Evolutionary conservation across 805 yeast species (phyloP).

Genomic region (Schizosaccharomyces cryophilus): DNA sequence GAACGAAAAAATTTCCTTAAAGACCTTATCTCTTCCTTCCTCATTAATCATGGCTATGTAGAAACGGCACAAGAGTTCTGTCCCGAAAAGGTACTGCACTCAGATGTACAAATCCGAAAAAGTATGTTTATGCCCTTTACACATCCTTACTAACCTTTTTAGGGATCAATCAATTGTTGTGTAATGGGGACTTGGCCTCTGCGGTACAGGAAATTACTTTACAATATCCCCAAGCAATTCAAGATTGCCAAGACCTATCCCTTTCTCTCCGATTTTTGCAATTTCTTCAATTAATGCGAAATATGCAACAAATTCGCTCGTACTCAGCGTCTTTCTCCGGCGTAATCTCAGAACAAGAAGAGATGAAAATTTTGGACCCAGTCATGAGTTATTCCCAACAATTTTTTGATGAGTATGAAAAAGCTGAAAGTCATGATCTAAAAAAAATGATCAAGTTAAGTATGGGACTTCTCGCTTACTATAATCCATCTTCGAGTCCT

Average conservation of each 20-base stretch:
- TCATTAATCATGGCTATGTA: constrained; percentile 33
- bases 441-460: not conserved
- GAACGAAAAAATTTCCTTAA: not conserved
- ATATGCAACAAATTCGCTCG: not conserved
- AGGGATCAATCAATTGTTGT: not conserved
- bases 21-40: constrained; percentile 21
- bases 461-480: not conserved
- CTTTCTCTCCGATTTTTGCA: not conserved
- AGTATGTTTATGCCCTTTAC: not conserved
- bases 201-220: not conserved
- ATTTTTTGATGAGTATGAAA: not conserved
- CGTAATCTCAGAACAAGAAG: not conserved
- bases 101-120: not conserved
- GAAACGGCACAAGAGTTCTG: constrained; percentile 28
- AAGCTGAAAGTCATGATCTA: not conserved
- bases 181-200: not conserved
- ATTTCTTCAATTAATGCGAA: not conserved
- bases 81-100: not conserved
- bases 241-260: not conserved
- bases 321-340: not conserved
- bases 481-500: not conserved
- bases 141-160: not conserved
- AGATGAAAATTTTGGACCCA: not conserved
- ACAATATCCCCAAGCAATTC: not conserved
- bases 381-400: not conserved